Percentiles rank a stretch among this genome's conserved stretches.
These are phyloP conservation scores for Colletotrichum agaves DNA, from an alignment of 2,329 filamentous ascomycete species.

Conservation along the genomic window DNA sequence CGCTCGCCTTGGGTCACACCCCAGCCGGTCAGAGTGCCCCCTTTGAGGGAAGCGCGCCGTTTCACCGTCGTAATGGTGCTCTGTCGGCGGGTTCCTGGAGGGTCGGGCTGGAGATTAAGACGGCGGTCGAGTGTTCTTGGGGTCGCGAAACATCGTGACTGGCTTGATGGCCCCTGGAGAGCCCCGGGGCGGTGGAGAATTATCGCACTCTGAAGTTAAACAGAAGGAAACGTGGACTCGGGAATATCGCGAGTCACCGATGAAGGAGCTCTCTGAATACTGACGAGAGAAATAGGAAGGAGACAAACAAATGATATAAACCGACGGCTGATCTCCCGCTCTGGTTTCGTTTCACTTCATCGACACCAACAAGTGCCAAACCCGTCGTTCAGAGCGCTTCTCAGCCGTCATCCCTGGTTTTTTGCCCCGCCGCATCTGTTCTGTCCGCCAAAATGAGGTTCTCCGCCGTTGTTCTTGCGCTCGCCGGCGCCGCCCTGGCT, in stretches of 20 bases:
- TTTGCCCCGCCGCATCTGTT: background rate
- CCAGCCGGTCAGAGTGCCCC: slow-evolving; percentile 8
- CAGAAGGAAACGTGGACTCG: slow-evolving; percentile 18
- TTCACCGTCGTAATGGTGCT: slow-evolving; percentile 20
- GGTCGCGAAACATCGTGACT: slow-evolving; percentile 29
- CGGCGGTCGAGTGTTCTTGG: slow-evolving; percentile 27
- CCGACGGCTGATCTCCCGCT: slow-evolving; percentile 29
- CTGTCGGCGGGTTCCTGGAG: slow-evolving; percentile 30
- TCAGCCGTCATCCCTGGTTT: slow-evolving; percentile 12
- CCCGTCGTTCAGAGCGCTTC: slow-evolving; percentile 14
- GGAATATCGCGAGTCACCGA: slow-evolving; percentile 25
- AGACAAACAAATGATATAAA: slow-evolving; percentile 25
- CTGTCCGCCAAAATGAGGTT: slow-evolving; percentile 36
- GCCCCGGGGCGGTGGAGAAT: slow-evolving; percentile 5
- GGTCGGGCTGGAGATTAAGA: slow-evolving; percentile 32
- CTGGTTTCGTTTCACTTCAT: background rate
- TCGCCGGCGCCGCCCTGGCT: slow-evolving; percentile 40
- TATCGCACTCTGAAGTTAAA: background rate
- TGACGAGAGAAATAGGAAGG: slow-evolving; percentile 21
- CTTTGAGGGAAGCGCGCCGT: slow-evolving; percentile 31
- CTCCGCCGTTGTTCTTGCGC: slow-evolving; percentile 35
- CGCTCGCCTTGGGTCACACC: slow-evolving; percentile 23
- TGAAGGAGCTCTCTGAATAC: background rate
- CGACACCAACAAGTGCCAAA: slow-evolving; percentile 27
- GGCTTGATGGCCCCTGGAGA: slow-evolving; percentile 5